Base-by-base conservation (phyloP, 768 basidiomycete species). In the Mycena polygramma region DNA sequence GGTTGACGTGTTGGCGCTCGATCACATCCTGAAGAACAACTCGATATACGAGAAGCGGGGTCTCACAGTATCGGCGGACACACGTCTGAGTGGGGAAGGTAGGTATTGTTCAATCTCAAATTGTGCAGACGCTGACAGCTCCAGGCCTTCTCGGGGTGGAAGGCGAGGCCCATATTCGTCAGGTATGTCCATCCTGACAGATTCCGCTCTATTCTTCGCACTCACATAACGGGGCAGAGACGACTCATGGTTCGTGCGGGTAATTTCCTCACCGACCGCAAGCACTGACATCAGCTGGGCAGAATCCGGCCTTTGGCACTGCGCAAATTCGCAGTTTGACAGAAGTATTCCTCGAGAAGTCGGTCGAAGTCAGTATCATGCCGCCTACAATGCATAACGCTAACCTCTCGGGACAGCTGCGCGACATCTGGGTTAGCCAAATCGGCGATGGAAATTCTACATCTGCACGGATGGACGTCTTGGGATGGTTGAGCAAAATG, bases 261-360 rank as follows among this genome's bases (percentile, higher is more conserved):
- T n/a, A n/a, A n/a, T n/a, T n/a, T n/a, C n/a, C n/a, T n/a, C n/a
- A n/a, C n/a, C n/a, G n/a, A n/a, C n/a, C n/a, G n/a, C n/a, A n/a
- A n/a, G n/a, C n/a, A n/a, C n/a, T n/a, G n/a, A 58, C 19, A 22
- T 3, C n/a, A 19, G 24, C 6, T 15, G 11, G 9, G 10, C 37
- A 83, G 84, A 86, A 85, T 59, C 85, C 83, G 4, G 83, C 83
- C 1, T 86, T 86, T 49, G 83, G 85, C 4, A 80, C 81, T 1
- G 75, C 76, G 1, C 85, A 85, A 58, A 79, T 86, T 43, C 76
- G 83, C 1, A 78, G 75, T 9, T 53, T 84, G 6, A 82, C 81
- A 0, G 74, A 75, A 4, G 76, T 80, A 15, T 85, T 86, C 67
- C 51, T 82, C 17, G 77, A 74, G 1, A 84, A 83, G 65, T 70